Evolutionary conservation across 495 filamentous ascomycete genomes (phyloP).

Genomic region (Trypethelium eluteriae): DNA sequence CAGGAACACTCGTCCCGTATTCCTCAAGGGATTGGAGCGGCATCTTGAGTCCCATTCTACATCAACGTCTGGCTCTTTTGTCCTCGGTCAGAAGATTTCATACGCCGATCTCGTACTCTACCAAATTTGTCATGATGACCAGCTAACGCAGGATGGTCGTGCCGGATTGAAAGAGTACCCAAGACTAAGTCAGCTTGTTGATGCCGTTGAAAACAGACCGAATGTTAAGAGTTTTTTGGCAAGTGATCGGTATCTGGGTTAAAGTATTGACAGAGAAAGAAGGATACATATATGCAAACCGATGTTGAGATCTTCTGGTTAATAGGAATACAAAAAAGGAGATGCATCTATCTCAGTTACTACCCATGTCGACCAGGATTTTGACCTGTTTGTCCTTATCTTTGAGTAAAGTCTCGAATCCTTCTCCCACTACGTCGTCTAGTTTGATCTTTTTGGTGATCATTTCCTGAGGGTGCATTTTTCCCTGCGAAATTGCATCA

Average conservation of each 20-base stretch:
- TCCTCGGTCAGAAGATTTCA: slow-evolving; percentile 25
- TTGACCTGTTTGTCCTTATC: slow-evolving; percentile 53
- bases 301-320: no score
- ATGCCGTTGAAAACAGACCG: slow-evolving; percentile 27
- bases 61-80: slow-evolving; percentile 20
- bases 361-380: slow-evolving; percentile 42
- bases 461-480: slow-evolving; percentile 49
- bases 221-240: slow-evolving; percentile 30
- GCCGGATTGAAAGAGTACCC: slow-evolving; percentile 31
- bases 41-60: neutral
- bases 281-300: neutral
- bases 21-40: neutral
- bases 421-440: slow-evolving; percentile 50
- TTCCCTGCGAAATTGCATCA: slow-evolving; percentile 45
- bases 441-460: slow-evolving; percentile 50
- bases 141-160: slow-evolving; percentile 26
- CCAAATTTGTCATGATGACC: slow-evolving; percentile 30
- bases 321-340: neutral
- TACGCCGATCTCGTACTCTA: slow-evolving; percentile 34
- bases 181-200: slow-evolving; percentile 28
- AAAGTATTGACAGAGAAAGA: neutral
- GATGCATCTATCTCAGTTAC: neutral
- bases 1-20: neutral
- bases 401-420: slow-evolving; percentile 49
- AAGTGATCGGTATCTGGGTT: slow-evolving; percentile 29